Evolutionary conservation across 177 flowering plant species (phyloP).

Genomic region (Tripterygium wilfordii): DNA sequence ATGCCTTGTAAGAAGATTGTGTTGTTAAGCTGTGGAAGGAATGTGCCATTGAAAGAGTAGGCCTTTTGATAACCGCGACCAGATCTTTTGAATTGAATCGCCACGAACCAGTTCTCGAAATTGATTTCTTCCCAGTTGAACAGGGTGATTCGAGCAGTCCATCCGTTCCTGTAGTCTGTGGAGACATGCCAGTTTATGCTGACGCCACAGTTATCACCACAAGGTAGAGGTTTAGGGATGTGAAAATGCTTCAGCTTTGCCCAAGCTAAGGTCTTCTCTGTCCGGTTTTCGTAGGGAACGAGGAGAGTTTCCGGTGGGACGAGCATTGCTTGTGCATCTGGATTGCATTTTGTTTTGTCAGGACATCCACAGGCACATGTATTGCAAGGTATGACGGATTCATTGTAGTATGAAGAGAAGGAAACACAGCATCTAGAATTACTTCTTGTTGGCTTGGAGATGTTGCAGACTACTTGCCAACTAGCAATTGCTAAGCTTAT

Average conservation of each 20-base stretch:
- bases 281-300: slow-evolving; percentile 46
- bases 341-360: slow-evolving; percentile 16
- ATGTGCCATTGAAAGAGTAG: too few species aligned
- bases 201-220: slow-evolving; percentile 41
- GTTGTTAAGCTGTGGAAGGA: too few species aligned
- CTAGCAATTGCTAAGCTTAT: slow-evolving; percentile 61
- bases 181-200: too few species aligned
- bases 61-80: too few species aligned
- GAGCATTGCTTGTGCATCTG: slow-evolving; percentile 27
- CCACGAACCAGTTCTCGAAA: too few species aligned
- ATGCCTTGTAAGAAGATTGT: neutral
- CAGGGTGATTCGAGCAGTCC: too few species aligned
- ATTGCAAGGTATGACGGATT: slow-evolving; percentile 62
- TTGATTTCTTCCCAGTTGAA: too few species aligned
- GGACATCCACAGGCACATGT: slow-evolving; percentile 84
- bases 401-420: slow-evolving; percentile 67
- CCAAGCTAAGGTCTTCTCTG: slow-evolving; percentile 32
- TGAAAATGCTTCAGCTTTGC: slow-evolving; percentile 22
- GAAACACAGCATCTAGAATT: too few species aligned
- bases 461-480: slow-evolving; percentile 82
- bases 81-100: too few species aligned
- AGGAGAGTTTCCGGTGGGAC: slow-evolving; percentile 48
- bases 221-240: slow-evolving; percentile 29
- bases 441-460: too few species aligned
- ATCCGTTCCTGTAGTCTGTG: too few species aligned